Evolutionary conservation across 1,284 basidiomycete genomes (phyloP).

Genomic region (Vanrija humicola): DNA sequence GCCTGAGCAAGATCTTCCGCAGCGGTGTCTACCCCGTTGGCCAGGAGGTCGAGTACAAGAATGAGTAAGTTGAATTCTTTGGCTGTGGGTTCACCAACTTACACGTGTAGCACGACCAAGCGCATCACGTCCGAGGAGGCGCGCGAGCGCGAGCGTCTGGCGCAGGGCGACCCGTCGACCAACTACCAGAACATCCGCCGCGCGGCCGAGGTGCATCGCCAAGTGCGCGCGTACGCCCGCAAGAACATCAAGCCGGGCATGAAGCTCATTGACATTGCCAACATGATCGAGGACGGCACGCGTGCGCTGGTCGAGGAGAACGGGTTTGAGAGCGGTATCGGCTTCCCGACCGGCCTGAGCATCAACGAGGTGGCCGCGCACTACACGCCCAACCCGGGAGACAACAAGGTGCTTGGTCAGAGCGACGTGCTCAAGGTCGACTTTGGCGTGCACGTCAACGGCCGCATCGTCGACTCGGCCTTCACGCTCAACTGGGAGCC

Average conservation of each 20-base stretch:
- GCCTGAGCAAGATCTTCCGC: slow-evolving; percentile 83
- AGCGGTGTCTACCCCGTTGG: slow-evolving; percentile 84
- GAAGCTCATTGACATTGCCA: slow-evolving; percentile 90
- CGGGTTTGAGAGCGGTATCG: slow-evolving; percentile 73
- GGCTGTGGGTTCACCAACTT: no score
- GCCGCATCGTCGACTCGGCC: slow-evolving; percentile 90
- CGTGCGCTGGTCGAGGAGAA: slow-evolving; percentile 87
- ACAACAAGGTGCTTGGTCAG: slow-evolving; percentile 75
- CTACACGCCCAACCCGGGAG: slow-evolving; percentile 93
- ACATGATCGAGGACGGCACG: slow-evolving; percentile 88
- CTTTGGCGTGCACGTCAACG: slow-evolving; percentile 94
- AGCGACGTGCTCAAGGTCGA: slow-evolving; percentile 95
- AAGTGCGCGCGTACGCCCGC: slow-evolving; percentile 77
- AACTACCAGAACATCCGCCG: slow-evolving; percentile 87
- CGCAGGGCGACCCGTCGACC: slow-evolving; percentile 69
- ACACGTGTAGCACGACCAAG: slow-evolving; percentile 64
- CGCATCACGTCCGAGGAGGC: slow-evolving; percentile 89
- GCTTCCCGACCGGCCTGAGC: slow-evolving; percentile 95
- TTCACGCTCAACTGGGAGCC: slow-evolving; percentile 90
- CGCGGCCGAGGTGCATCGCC: slow-evolving; percentile 93
- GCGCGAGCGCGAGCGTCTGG: slow-evolving; percentile 72
- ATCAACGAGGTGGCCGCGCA: slow-evolving; percentile 95
- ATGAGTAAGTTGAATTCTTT: slow-evolving; percentile 68
- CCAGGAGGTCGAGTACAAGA: slow-evolving; percentile 84
- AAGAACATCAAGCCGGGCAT: slow-evolving; percentile 87